Evolutionary conservation across 495 filamentous ascomycete species (phyloP), one percentile per base, ranked within the genome.

Genomic region (Aspergillus biplanus): DNA sequence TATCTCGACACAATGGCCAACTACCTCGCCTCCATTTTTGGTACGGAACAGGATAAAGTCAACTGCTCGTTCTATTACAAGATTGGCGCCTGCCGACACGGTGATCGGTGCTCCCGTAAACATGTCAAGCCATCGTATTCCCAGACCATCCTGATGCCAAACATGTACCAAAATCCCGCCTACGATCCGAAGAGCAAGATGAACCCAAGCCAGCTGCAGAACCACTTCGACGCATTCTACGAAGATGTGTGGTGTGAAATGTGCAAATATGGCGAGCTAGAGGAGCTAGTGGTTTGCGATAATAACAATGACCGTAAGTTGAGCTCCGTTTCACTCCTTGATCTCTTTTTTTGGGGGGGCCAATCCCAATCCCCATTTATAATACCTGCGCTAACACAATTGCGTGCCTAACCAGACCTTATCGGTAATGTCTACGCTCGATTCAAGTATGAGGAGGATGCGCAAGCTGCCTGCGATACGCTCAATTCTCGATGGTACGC

Each of bases 241-340:
- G 95, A 99, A 81, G 95, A 99, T 76, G 89, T 99, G 67, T 99
- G 95, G 92, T 97, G 94, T 82, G 95, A 99, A 85, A 91, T 99
- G 89, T 94, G 91, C 88, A 89, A 91, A 77, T 94, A 93, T 73
- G 92, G 92, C 55, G 92, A 96, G 80, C 78, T 93, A 12, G 92
- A 96, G 80, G 92, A 96, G 75, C 83, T 96, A 34, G 92, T 96
- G 8, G 90, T 94, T 4, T 96, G 92, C 74, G 92, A 95, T 78
- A 94, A 96, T 75, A 98, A 97, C 78, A 97, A 97, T 81, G 94
- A 97, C 74, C 93, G 89, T 92, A 78, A 71, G 89, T 88, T 56
- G 33, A 7, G 8, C 16, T n/a, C n/a, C 62, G 27, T 56, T 53
- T 42, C 37, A 44, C 33, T 37, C 21, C n/a, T n/a, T 52, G n/a